phyloP scores from a whole-genome alignment of 306 rosid genomes.

The cucumber (Cucumis sativus) region Cucumber_9930_V3 NC_026660.2:5179501-5180000 shows the following conservation, averaged over 20 bases:
- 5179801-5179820: constrained; percentile 22
- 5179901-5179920: background rate
- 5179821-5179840: background rate
- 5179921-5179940: background rate
- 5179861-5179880: background rate
- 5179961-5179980: background rate
- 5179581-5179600: constrained; percentile 61
- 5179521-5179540: background rate
- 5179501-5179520: background rate
- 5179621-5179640: constrained; percentile 5
- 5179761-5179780: constrained; percentile 22
- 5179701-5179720: constrained; percentile 49
- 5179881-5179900: background rate
- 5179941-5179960: background rate
- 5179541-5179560: constrained; percentile 13
- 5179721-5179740: constrained; percentile 19
- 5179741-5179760: constrained; percentile 37
- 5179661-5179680: background rate
- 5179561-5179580: constrained; percentile 21
- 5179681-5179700: constrained; percentile 14
- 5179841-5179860: background rate
- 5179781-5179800: constrained; percentile 10
- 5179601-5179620: constrained; percentile 53
- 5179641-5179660: background rate
- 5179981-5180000: background rate